Evolutionary conservation across 1,284 basidiomycete genomes (phyloP), one percentile per base, ranked within the genome.

Genomic region (Anthracocystis walkeri): DNA sequence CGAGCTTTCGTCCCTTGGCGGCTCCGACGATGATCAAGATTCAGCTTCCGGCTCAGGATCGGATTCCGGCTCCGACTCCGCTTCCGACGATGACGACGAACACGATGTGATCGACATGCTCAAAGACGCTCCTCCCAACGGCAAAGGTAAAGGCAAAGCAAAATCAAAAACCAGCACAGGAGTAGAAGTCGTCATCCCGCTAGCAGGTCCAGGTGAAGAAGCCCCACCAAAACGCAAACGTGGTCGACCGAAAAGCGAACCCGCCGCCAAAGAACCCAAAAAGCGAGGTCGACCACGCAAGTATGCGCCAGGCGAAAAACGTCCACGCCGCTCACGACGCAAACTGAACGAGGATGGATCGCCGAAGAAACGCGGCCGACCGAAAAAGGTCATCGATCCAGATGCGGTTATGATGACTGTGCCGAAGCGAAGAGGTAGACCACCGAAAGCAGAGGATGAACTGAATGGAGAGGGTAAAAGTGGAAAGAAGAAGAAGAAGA

Each of bases 281-380:
- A 73, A 73, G 50, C 58, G 75, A 21, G 75, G 75, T 16, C 58
- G 75, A 11, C 75, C 75, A 14, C 55, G 63, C 18, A 77, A 73
- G 56, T 72, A 73, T 31, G 66, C 69, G 0, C 49, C 52, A 1
- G 75, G 70, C 10, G 69, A 73, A 41, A 66, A 63, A 25, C 58
- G 65, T 2, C 58, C 65, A 0, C 53, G 65, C 8, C 52, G 54
- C 0, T 67, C 68, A 16, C 23, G 72, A 31, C 44, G 67, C 14
- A 75, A 71, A 49, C 35, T 73, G 31, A 77, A 73, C n/a, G 55
- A 57, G 14, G 75, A 77, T 44, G 75, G 75, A 7, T 44, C 58
- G 3, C 27, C 41, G 44, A 71, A 67, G 54, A 71, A 71, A 18
- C 67, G 67, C 11, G 73, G 73, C 7, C 33, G 73, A 23, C 73